These are phyloP conservation scores for Hyaloscypha bicolor DNA, from an alignment of 495 filamentous ascomycete species.

Conservation along the genomic window DNA sequence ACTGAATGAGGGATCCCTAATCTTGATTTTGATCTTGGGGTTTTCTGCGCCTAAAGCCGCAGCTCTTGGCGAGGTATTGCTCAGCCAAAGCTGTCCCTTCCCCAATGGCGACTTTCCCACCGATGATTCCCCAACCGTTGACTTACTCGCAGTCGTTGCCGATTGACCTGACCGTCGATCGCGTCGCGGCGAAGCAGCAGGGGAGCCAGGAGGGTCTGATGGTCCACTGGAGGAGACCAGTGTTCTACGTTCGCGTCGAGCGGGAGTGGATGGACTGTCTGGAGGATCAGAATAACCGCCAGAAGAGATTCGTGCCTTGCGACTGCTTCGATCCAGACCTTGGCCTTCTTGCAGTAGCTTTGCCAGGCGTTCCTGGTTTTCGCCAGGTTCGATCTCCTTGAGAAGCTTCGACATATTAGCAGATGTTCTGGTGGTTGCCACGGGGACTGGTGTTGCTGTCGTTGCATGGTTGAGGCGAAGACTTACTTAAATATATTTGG, in stretches of 20 bases:
- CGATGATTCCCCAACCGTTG: neutral
- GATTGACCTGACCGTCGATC: neutral
- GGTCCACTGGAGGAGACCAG: no score
- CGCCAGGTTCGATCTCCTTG: conserved; percentile 2
- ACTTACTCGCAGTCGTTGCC: neutral
- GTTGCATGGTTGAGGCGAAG: neutral
- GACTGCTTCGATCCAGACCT: neutral
- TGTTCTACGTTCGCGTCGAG: neutral
- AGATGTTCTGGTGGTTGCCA: neutral
- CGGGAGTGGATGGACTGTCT: neutral
- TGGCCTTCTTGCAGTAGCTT: neutral
- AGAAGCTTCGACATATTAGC: neutral
- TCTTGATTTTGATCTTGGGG: no score
- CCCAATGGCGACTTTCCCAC: neutral
- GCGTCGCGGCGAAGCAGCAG: neutral
- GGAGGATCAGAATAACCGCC: neutral
- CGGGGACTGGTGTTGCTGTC: neutral
- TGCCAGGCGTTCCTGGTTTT: neutral
- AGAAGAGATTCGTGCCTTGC: neutral
- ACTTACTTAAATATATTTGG: neutral
- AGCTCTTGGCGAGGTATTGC: no score
- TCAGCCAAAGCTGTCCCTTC: no score
- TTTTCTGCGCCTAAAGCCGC: no score
- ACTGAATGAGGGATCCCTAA: neutral
- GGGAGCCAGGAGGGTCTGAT: no score